These are phyloP conservation scores for Monilinia polystroma DNA, from an alignment of 2,329 filamentous ascomycete genomes.

Conservation along the genomic window DNA sequence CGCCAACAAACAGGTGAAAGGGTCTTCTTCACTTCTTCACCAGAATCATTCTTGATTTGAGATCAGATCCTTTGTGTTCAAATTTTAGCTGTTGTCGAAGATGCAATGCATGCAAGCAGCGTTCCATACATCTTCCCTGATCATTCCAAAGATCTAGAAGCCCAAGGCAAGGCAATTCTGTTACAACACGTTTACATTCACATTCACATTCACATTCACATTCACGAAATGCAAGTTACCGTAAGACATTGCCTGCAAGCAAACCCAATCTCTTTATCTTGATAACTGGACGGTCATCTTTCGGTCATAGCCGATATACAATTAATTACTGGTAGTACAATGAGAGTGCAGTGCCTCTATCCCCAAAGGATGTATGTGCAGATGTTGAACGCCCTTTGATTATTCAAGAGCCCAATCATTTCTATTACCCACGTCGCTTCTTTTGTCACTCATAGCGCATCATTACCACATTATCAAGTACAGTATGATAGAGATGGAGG, in stretches of 20 bases:
- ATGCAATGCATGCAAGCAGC: conserved; percentile 10
- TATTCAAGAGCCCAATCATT: too few relatives aligned
- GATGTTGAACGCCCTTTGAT: background rate
- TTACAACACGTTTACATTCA: conserved; percentile 14
- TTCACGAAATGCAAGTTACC: conserved; percentile 16
- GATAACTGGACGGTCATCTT: conserved; percentile 9
- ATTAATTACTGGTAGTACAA: conserved; percentile 2
- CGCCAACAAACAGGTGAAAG: background rate
- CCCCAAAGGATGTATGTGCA: conserved; percentile 12
- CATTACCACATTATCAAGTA: background rate
- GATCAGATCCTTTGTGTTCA: background rate
- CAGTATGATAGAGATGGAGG: background rate
- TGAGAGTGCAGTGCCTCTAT: background rate
- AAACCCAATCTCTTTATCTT: background rate
- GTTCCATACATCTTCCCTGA: conserved; percentile 20
- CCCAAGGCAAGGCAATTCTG: background rate
- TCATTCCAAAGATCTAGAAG: conserved; percentile 6
- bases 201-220: conserved; percentile 16
- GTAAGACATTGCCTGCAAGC: background rate
- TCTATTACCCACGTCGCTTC: too few relatives aligned
- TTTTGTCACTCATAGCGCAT: background rate
- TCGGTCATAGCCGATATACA: conserved; percentile 9
- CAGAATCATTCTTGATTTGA: background rate
- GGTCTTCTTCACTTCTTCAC: background rate
- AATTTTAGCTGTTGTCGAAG: background rate